A percentile compares a stretch with the other conserved stretches of the same genome.
phyloP scores from a whole-genome alignment of 2,329 filamentous ascomycete species.

The Aspergillus niger region DNA sequence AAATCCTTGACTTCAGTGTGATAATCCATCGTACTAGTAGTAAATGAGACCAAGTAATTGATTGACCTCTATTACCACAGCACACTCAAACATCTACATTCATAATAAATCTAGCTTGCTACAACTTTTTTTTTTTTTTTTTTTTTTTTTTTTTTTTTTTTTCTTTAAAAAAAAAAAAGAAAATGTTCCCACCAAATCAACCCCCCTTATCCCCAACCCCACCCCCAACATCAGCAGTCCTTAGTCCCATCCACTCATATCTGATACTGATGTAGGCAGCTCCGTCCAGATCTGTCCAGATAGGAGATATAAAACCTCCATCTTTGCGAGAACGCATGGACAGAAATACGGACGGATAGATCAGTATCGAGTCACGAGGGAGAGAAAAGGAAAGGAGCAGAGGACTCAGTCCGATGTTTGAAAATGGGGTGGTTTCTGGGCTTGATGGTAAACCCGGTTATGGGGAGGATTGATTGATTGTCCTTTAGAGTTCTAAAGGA shows the following conservation, averaged over 20 bases:
- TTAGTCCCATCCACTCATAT: not conserved
- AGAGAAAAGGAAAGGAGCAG: not conserved
- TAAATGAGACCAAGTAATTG: too few relatives aligned
- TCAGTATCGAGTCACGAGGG: not conserved
- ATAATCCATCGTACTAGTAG: too few relatives aligned
- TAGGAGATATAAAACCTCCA: not conserved
- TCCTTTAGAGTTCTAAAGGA: slow-evolving; percentile 6
- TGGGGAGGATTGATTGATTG: not conserved
- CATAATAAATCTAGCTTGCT: too few relatives aligned
- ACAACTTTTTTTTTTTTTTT: too few relatives aligned
- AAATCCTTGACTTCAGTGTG: too few relatives aligned
- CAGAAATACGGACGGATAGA: not conserved
- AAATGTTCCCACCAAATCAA: slow-evolving; percentile 1
- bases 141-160: too few relatives aligned
- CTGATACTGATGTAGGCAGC: not conserved
- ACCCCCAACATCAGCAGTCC: not conserved
- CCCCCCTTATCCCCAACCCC: not conserved
- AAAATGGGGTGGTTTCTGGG: not conserved
- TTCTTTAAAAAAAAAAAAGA: too few relatives aligned
- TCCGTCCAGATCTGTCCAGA: not conserved
- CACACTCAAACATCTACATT: too few relatives aligned
- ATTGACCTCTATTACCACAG: too few relatives aligned
- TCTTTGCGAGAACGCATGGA: not conserved
- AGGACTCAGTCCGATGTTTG: not conserved
- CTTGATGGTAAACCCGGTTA: not conserved